Evolutionary conservation across 1,139 yeast species (phyloP), one percentile per base, ranked within the genome.

Genomic region (Suzukiozyma palmioleophila): DNA sequence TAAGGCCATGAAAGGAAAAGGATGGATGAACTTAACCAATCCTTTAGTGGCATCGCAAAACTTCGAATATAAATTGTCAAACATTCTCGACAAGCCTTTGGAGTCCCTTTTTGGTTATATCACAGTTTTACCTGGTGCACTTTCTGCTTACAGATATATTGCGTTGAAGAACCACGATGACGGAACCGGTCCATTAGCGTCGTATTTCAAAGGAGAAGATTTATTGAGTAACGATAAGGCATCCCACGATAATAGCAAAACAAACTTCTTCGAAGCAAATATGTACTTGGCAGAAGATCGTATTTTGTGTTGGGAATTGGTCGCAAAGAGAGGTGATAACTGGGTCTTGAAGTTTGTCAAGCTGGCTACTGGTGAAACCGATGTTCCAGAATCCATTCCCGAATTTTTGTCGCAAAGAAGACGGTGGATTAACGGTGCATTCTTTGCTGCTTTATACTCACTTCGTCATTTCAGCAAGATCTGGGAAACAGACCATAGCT

Each of bases 261-360:
- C 72, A 15, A 94, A 88, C 52, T 90, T 92, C 42, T 92, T 92
- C 56, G 89, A 94, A 37, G 96, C 97, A 3, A 92, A 92, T 59
- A 92, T 92, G 97, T 92, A 92, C 56, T 70, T 92, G 43, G 98
- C 98, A 0, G 98, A 92, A 64, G 98, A 92, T 63, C 83, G 98
- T 67, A 90, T 92, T 51, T 66, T 92, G 47, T 92, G 97, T 63
- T 92, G 97, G 97, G 98, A 92, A 60, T 72, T 92, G 41, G 94
- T 92, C 10, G 95, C 97, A 5, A 90, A 92, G 55, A 76, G 72
- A 50, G 77, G 81, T 44, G 92, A 88, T 37, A 84, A 81, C 55
- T 92, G 98, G 98, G 87, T 92, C 21, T 70, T 92, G 52, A 88
- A 88, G 57, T 90, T 90, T 58, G 97, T 92, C 39, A 84, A 86